Evolutionary conservation across 371 early-diverging fungal species (phyloP), one percentile per base, ranked within the genome.

Genomic region (Apophysomyces elegans): DNA sequence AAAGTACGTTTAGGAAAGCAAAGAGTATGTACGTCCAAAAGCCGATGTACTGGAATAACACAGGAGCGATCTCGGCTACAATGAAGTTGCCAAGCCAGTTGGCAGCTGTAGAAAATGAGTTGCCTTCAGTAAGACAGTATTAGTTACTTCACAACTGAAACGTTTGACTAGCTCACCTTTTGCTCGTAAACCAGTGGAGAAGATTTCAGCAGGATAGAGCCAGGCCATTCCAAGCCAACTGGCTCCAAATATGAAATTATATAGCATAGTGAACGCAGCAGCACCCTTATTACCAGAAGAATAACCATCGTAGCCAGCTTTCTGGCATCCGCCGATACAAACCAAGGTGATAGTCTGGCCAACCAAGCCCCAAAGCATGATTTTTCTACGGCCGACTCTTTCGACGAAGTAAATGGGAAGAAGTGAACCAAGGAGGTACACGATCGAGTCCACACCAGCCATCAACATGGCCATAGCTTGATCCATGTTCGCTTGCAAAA

Each of bases 201-300:
- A 86, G 73, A 87, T 84, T 68, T 88, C 88, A 41, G 87, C 77
- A 69, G 86, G 87, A 69, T 86, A 85, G n/a, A 75, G 63, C 72
- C 76, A 75, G 35, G 76, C 67, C 37, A 75, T 68, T 62, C 87
- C 86, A 4, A 86, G 78, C 85, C 84, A 86, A 41, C 85, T 77
- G 61, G 81, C 71, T 58, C 84, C 79, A 66, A 86, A 86, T 44
- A 63, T 46, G 64, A 86, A 67, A 60, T 79, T 75, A 39, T 72
- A 75, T 13, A 75, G 59, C 71, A 75, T 75, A 8, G 66, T 66
- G 45, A 71, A 71, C 13, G 67, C 72, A n/a, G 72, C 65, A 7
- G 65, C 69, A 36, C 63, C 72, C 18, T 39, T 65, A n/a, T 58
- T 54, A 8, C 61, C 68, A 16, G 39, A 62, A n/a, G 67, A 0